Percentiles rank a stretch among this genome's conserved stretches.
phyloP scores from a whole-genome alignment of 2,329 filamentous ascomycete species.

The Xylariaceae sp. region DNA sequence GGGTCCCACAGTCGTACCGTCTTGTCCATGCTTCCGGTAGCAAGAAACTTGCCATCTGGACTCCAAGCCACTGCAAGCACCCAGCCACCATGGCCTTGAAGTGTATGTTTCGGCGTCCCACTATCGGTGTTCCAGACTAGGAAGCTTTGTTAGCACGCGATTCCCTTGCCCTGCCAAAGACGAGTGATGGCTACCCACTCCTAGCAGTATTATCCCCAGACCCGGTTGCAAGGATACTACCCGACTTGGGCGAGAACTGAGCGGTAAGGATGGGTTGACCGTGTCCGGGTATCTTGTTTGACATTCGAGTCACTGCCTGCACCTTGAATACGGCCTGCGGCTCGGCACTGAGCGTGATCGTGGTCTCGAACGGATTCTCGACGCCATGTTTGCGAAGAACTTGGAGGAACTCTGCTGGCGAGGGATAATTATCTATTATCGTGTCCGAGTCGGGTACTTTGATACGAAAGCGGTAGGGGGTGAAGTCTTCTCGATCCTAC shows the following conservation, averaged over 20 bases:
- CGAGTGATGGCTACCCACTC: slow-evolving; percentile 4
- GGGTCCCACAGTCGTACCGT: slow-evolving; percentile 86
- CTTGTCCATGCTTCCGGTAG: slow-evolving; percentile 90
- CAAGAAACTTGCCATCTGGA: slow-evolving; percentile 71
- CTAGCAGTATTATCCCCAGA: slow-evolving; percentile 80
- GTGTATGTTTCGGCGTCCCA: slow-evolving; percentile 76
- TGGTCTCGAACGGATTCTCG: slow-evolving; percentile 50
- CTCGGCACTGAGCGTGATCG: slow-evolving; percentile 50
- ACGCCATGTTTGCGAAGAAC: slow-evolving; percentile 50
- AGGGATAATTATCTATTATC: slow-evolving; percentile 48
- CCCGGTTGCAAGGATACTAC: slow-evolving; percentile 74
- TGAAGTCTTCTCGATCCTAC: slow-evolving; percentile 47
- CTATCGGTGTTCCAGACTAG: slow-evolving; percentile 80
- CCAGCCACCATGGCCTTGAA: slow-evolving; percentile 86
- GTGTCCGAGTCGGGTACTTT: slow-evolving; percentile 47
- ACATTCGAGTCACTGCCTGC: slow-evolving; percentile 82
- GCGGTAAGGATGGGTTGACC: slow-evolving; percentile 83
- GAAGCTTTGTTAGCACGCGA: slow-evolving; percentile 3
- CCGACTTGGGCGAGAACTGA: slow-evolving; percentile 75
- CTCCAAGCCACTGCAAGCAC: slow-evolving; percentile 83
- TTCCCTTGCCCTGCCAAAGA: background rate
- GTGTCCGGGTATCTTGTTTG: slow-evolving; percentile 82
- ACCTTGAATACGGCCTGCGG: slow-evolving; percentile 93
- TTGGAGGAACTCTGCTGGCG: slow-evolving; percentile 39
- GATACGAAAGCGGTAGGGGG: slow-evolving; percentile 55